phyloP scores from a whole-genome alignment of 129 eudicot genomes.

The Solidago caesia region DNA sequence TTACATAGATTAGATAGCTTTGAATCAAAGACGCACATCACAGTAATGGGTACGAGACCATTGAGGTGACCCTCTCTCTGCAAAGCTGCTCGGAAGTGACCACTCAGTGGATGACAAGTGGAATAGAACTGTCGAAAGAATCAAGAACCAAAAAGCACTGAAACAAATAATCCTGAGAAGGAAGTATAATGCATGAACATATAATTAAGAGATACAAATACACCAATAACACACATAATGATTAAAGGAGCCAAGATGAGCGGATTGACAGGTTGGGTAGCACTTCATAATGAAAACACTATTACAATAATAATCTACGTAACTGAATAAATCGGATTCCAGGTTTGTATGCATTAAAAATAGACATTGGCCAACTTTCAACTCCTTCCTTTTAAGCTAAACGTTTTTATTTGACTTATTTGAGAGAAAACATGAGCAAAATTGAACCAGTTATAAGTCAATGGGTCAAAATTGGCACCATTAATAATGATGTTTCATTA shows the following conservation, averaged over 20 bases:
- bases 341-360: background rate
- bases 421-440: background rate
- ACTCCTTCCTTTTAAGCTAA: background rate
- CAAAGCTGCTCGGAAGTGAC: conserved; percentile 80
- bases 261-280: background rate
- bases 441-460: background rate
- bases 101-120: conserved; percentile 67
- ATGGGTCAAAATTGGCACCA: background rate
- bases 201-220: background rate
- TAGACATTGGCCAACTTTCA: background rate
- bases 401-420: background rate
- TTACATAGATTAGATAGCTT: conserved; percentile 72
- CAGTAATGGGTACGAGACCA: conserved; percentile 68
- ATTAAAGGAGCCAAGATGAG: background rate
- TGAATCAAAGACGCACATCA: conserved; percentile 57
- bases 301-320: background rate
- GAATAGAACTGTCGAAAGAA: conserved; percentile 55
- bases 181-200: background rate
- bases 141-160: conserved; percentile 28
- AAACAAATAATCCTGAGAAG: background rate
- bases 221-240: background rate
- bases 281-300: background rate
- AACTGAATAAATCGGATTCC: background rate
- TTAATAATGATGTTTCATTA: background rate
- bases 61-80: conserved; percentile 59